Percentiles rank a stretch among this genome's conserved stretches.
These are phyloP conservation scores for Didymella pomorum DNA, from an alignment of 2,329 filamentous ascomycete genomes.

Conservation along the genomic window DNA sequence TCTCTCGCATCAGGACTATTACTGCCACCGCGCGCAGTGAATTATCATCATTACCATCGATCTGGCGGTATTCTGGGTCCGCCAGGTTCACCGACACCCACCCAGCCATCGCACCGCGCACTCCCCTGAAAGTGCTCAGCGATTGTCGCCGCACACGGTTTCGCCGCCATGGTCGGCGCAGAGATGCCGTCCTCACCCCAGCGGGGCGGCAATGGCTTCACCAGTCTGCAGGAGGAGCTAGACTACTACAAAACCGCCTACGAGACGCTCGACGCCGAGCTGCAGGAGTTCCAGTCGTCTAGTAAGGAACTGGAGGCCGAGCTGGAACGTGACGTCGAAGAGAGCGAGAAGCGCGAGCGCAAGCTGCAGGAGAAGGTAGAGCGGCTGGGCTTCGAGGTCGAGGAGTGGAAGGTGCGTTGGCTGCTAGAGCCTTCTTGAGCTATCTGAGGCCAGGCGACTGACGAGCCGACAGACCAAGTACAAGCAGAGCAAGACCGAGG, in stretches of 20 bases:
- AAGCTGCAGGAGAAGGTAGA: conserved; percentile 87
- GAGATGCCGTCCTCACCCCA: conserved; percentile 45
- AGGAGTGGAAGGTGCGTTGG: conserved; percentile 91
- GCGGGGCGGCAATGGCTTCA: conserved; percentile 42
- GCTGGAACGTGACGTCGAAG: conserved; percentile 94
- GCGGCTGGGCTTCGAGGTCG: conserved; percentile 83
- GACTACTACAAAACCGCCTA: conserved; percentile 97
- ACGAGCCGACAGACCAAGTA: conserved; percentile 76
- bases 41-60: background rate
- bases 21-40: conserved; percentile 17
- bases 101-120: conserved; percentile 27
- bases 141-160: conserved; percentile 25
- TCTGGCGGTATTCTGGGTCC: background rate
- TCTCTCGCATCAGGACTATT: conserved; percentile 13
- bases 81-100: conserved; percentile 31
- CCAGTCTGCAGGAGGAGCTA: conserved; percentile 73
- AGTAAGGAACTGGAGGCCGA: conserved; percentile 94
- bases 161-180: conserved; percentile 41
- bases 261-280: conserved; percentile 87
- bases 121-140: conserved; percentile 37
- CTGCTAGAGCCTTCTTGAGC: background rate
- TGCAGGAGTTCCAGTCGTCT: conserved; percentile 91
- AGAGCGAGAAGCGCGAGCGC: conserved; percentile 91
- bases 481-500: conserved; percentile 91
- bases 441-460: background rate